Evolutionary conservation across 805 yeast species (phyloP), one percentile per base, ranked within the genome.

Genomic region (Candida tibetensis): DNA sequence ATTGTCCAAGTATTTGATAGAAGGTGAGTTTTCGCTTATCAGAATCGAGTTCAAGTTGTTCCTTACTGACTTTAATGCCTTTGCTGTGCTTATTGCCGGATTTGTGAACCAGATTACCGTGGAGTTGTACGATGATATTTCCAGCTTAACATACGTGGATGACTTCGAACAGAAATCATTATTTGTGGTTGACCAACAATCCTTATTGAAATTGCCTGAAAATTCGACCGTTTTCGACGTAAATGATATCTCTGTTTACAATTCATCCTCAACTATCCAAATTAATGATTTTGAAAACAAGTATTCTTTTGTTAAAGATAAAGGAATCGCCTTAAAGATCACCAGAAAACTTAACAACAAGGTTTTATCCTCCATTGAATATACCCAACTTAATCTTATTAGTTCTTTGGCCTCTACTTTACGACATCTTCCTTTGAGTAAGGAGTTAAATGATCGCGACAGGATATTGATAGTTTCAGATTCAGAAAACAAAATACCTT

Each of bases 371-470:
- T 37, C 50, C 22, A 43, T 50, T 3, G 51, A 43, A 9, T 78
- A 72, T 48, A 70, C 77, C 4, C 82, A 78, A 39, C 61, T 71
- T 40, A 75, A 76, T 44, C 53, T 79, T 28, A 72, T 77, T 4
- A 72, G 81, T 44, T 66, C 79, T 5, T 58, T 74, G 23, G 77
- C 85, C 2, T 66, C 83, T 1, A 62, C 73, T 16, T 45, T 75
- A 31, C 77, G 72, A 47, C 71, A 69, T 28, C 59, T 76, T 54
- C 70, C 79, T 1, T 63, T 38, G 45, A 58, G 41, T 61, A 71
- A 39, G 60, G 71, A 17, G 46, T 62, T 40, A 42, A 57, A 7
- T 30, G 57, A 19, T 13, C 58, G 21, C 37, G 72, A 52, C 47
- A 52, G 27, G 10, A 37, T 55, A 5, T 49, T 48, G 13, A 50